These are phyloP conservation scores for Alternaria panax DNA, from an alignment of 2,329 filamentous ascomycete species.

Conservation along the genomic window DNA sequence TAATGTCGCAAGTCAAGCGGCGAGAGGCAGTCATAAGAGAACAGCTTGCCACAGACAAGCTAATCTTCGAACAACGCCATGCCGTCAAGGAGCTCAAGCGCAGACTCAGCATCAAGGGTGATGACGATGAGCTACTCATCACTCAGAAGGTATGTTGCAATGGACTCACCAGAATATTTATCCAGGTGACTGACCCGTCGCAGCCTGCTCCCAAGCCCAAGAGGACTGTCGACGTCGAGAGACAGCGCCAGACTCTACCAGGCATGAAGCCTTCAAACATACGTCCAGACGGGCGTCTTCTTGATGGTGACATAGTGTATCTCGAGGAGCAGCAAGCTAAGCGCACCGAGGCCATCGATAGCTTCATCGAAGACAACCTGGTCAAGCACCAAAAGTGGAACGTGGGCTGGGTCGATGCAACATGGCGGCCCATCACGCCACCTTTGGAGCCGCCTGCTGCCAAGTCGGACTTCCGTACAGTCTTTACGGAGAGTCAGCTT, in stretches of 20 bases:
- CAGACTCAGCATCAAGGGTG: conserved; percentile 85
- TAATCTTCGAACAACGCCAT: conserved; percentile 82
- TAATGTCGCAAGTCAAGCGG: conserved; percentile 78
- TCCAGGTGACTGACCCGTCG: conserved; percentile 32
- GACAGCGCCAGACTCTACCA: conserved; percentile 72
- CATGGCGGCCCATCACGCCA: conserved; percentile 82
- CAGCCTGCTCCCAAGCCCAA: conserved; percentile 54
- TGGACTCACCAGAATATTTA: conserved; percentile 1
- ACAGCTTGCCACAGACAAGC: conserved; percentile 74
- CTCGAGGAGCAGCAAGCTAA: conserved; percentile 80
- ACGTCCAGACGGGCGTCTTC: conserved; percentile 72
- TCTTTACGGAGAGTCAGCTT: conserved; percentile 50
- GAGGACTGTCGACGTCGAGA: conserved; percentile 65
- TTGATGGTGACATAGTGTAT: conserved; percentile 78
- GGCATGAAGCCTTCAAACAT: conserved; percentile 57
- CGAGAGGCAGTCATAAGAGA: conserved; percentile 83
- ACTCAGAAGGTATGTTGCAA: conserved; percentile 79
- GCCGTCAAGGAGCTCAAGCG: conserved; percentile 88
- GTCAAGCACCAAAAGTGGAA: conserved; percentile 93
- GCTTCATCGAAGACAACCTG: conserved; percentile 85
- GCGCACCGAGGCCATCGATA: conserved; percentile 79
- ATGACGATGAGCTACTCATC: conserved; percentile 84
- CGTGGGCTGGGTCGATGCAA: conserved; percentile 85
- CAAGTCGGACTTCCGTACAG: conserved; percentile 50
- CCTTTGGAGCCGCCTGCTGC: conserved; percentile 63